Evolutionary conservation across 768 basidiomycete genomes (phyloP).

Genomic region (Pulveroboletus sp.): DNA sequence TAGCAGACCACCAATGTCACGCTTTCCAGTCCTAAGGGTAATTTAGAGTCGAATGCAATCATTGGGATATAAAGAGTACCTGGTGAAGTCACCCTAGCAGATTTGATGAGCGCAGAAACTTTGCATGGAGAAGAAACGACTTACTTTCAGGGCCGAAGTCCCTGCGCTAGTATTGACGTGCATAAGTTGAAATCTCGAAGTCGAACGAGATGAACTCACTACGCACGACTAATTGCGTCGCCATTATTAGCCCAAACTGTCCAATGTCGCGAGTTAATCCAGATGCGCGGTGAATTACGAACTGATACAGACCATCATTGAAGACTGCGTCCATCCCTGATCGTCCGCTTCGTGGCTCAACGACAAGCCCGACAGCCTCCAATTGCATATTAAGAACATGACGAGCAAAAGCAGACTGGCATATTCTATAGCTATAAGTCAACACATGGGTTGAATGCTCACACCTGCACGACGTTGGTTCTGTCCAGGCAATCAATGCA

Average conservation of each 20-base stretch:
- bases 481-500: constrained; percentile 96
- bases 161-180: constrained; percentile 62
- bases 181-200: background rate
- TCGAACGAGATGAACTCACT: constrained; percentile 43
- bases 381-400: constrained; percentile 73
- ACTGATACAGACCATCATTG: constrained; percentile 58
- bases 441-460: constrained; percentile 7
- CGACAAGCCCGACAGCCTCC: constrained; percentile 63
- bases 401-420: constrained; percentile 86
- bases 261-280: background rate
- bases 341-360: constrained; percentile 48
- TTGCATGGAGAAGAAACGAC: constrained; percentile 15
- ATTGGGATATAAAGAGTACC: constrained; percentile 37
- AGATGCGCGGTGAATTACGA: background rate
- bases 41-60: constrained; percentile 5
- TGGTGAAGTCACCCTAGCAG: constrained; percentile 77
- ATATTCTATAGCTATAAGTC: constrained; percentile 3
- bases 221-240: constrained; percentile 86
- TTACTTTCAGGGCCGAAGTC: constrained; percentile 90
- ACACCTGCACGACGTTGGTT: constrained; percentile 89
- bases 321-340: constrained; percentile 68
- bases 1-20: constrained; percentile 85
- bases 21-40: constrained; percentile 77
- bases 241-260: constrained; percentile 98
- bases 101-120: constrained; percentile 4